These are phyloP conservation scores for Metarhizium brunneum DNA, from an alignment of 2,329 filamentous ascomycete genomes.

Conservation along the genomic window DNA sequence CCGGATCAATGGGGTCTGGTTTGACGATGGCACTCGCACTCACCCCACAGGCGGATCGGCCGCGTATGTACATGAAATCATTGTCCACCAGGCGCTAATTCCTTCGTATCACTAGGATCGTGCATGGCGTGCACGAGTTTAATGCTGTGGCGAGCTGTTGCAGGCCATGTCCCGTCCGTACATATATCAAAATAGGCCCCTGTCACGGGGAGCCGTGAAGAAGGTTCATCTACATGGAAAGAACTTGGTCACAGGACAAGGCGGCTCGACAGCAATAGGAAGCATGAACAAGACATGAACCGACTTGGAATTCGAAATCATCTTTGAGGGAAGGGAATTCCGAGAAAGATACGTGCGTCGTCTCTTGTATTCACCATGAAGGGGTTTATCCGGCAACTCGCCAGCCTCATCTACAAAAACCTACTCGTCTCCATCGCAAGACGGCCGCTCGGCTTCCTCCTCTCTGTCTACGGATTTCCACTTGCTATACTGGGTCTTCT, in stretches of 20 bases:
- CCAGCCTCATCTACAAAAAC: neutral
- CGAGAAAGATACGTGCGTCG: neutral
- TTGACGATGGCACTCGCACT: neutral
- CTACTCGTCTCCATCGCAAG: neutral
- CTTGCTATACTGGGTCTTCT: conserved; percentile 20
- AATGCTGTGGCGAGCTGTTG: neutral
- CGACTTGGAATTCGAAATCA: neutral
- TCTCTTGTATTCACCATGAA: neutral
- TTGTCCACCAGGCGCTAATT: neutral
- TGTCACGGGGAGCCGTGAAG: too few relatives aligned
- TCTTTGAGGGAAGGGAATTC: neutral
- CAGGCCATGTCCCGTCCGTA: neutral
- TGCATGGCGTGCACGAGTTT: neutral
- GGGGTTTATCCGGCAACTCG: neutral
- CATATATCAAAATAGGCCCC: neutral
- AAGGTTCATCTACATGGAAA: too few relatives aligned
- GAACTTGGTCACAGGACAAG: too few relatives aligned
- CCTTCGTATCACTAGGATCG: too few relatives aligned
- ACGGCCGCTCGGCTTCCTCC: conserved; percentile 10
- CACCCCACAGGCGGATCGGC: neutral
- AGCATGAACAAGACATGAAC: too few relatives aligned
- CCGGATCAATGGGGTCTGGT: too few relatives aligned
- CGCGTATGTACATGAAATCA: neutral
- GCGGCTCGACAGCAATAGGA: too few relatives aligned
- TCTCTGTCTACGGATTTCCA: conserved; percentile 17